A percentile compares a stretch with the other conserved stretches of the same genome.
Evolutionary conservation across 2,329 filamentous ascomycete genomes (phyloP).

Genomic region (Colletotrichum tofieldiae): DNA sequence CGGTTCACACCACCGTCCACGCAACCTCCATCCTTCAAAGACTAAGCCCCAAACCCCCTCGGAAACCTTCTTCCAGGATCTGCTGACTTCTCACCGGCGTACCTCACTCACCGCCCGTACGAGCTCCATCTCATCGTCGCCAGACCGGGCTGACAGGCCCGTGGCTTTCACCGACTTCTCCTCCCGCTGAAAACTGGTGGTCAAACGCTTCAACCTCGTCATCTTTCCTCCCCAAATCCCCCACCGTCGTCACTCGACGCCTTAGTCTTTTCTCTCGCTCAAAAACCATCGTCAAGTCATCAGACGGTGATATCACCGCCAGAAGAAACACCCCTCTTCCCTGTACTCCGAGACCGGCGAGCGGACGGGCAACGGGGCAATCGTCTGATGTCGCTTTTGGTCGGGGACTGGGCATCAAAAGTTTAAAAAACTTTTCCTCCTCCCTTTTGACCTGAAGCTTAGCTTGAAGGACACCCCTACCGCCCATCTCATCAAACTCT

Average conservation of each 20-base stretch:
- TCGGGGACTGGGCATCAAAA: neutral
- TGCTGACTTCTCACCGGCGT: neutral
- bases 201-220: neutral
- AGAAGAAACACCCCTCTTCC: neutral
- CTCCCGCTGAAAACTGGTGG: neutral
- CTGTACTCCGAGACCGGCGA: neutral
- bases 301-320: conserved; percentile 4
- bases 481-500: neutral
- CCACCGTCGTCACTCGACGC: neutral
- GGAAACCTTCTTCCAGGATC: neutral
- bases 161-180: neutral
- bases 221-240: neutral
- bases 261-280: neutral
- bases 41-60: neutral
- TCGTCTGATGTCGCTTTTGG: neutral
- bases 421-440: neutral
- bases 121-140: neutral
- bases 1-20: neutral
- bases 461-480: neutral
- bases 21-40: too few relatives aligned
- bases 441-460: neutral
- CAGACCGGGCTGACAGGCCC: neutral
- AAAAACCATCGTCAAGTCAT: neutral
- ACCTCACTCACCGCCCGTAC: neutral
- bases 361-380: neutral